phyloP scores from a whole-genome alignment of 1,139 yeast species.

The Dujonia santamariae region DNA sequence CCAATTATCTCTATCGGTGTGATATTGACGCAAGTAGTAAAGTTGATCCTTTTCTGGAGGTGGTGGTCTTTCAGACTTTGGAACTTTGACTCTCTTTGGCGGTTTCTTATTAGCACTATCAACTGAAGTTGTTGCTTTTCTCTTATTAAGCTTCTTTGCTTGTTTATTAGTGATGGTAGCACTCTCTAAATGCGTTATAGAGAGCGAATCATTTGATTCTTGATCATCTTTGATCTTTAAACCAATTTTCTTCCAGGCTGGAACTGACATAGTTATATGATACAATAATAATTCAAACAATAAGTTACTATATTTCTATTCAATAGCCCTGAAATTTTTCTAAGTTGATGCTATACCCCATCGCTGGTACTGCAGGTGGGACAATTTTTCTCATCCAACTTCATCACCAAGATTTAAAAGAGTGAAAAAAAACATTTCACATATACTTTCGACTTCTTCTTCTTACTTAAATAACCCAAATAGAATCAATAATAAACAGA shows the following conservation, averaged over 20 bases:
- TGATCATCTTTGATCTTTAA: slow-evolving; percentile 54
- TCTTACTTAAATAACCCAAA: neutral
- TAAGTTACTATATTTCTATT: no score
- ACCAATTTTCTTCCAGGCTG: slow-evolving; percentile 92
- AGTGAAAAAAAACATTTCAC: no score
- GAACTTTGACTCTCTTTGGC: slow-evolving; percentile 72
- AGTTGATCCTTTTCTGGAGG: slow-evolving; percentile 84
- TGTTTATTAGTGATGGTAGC: slow-evolving; percentile 46
- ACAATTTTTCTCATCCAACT: neutral
- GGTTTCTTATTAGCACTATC: slow-evolving; percentile 43
- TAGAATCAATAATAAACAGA: neutral
- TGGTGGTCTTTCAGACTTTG: slow-evolving; percentile 69
- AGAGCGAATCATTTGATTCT: slow-evolving; percentile 37
- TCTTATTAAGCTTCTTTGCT: slow-evolving; percentile 42
- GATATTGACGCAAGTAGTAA: slow-evolving; percentile 66
- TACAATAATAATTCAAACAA: no score
- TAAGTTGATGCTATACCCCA: no score
- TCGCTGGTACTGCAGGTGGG: slow-evolving; percentile 1
- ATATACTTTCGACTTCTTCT: neutral
- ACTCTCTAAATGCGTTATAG: slow-evolving; percentile 43
- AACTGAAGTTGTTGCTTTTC: slow-evolving; percentile 16
- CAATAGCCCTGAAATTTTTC: no score
- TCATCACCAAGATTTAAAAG: no score
- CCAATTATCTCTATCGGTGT: slow-evolving; percentile 65
- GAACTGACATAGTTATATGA: slow-evolving; percentile 22